These are phyloP conservation scores for Sclerospora graminicola DNA, from an alignment of 352 stramenopile species.

Conservation along the genomic window DNA sequence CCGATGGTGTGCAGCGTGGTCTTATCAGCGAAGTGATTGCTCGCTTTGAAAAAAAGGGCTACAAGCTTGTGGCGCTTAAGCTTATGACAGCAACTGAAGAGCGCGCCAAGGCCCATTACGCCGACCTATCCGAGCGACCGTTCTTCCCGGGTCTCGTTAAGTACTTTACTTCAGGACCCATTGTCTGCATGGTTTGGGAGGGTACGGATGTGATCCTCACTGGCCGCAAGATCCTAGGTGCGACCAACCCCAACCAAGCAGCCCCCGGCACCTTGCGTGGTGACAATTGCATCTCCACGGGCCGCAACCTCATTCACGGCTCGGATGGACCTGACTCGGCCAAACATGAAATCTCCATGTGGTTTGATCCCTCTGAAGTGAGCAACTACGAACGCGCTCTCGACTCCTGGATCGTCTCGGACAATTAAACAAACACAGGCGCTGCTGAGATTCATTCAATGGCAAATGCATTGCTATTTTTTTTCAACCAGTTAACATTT, in stretches of 20 bases:
- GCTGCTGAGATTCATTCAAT: not conserved
- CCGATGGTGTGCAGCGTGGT: slow-evolving; percentile 89
- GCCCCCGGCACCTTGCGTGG: slow-evolving; percentile 90
- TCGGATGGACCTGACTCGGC: slow-evolving; percentile 88
- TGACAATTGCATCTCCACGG: slow-evolving; percentile 89
- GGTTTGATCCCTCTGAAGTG: slow-evolving; percentile 88
- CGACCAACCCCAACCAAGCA: slow-evolving; percentile 92
- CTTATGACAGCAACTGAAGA: slow-evolving; percentile 88
- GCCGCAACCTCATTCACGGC: slow-evolving; percentile 88
- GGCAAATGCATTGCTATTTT: no score
- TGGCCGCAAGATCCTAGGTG: slow-evolving; percentile 91
- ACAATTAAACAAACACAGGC: slow-evolving; percentile 55
- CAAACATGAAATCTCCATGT: slow-evolving; percentile 90
- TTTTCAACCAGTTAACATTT: no score
- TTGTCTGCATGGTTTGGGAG: slow-evolving; percentile 94
- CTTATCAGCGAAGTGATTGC: slow-evolving; percentile 92
- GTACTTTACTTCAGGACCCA: slow-evolving; percentile 90
- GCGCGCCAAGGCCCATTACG: slow-evolving; percentile 89
- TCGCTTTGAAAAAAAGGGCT: slow-evolving; percentile 94
- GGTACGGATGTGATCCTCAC: slow-evolving; percentile 91
- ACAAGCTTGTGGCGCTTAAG: slow-evolving; percentile 93
- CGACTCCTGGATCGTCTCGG: slow-evolving; percentile 81
- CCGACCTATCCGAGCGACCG: slow-evolving; percentile 85
- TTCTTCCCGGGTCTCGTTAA: slow-evolving; percentile 90
- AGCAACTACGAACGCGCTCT: slow-evolving; percentile 85